These are phyloP conservation scores for Phycomyces blakesleeanus DNA, from an alignment of 192 early-diverging fungal genomes.

Conservation along the genomic window DNA sequence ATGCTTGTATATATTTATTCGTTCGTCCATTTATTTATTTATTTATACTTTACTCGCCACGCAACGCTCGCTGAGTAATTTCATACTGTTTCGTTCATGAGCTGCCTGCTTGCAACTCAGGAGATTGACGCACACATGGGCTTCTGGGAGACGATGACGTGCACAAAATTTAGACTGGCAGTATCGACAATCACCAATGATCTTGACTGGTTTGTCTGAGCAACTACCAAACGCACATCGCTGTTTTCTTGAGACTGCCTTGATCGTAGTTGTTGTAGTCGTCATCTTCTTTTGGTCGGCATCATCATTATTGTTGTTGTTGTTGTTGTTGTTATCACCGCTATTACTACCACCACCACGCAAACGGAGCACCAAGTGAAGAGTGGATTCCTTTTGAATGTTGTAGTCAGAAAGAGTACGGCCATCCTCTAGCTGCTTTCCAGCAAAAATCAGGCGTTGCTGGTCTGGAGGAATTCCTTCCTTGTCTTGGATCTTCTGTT, in stretches of 20 bases:
- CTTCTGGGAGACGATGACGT: conserved; percentile 70
- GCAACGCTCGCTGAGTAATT: conserved; percentile 62
- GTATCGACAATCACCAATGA: conserved; percentile 69
- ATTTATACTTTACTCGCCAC: conserved; percentile 63
- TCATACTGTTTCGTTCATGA: conserved; percentile 49
- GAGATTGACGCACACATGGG: conserved; percentile 65
- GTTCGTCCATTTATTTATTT: too few relatives aligned
- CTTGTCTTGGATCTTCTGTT: conserved; percentile 50
- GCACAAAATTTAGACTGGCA: conserved; percentile 57
- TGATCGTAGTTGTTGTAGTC: too few relatives aligned
- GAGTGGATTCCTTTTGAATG: conserved; percentile 77
- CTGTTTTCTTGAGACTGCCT: neutral
- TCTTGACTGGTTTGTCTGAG: conserved; percentile 54
- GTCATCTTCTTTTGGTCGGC: too few relatives aligned
- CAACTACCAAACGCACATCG: conserved; percentile 43
- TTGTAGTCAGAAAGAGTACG: conserved; percentile 69
- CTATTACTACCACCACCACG: conserved; percentile 56
- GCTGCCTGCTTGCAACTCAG: conserved; percentile 55
- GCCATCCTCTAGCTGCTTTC: conserved; percentile 78
- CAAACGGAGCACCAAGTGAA: conserved; percentile 69
- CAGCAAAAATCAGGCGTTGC: conserved; percentile 75
- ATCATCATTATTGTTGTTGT: too few relatives aligned
- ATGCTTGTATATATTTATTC: too few relatives aligned
- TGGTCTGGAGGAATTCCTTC: conserved; percentile 84
- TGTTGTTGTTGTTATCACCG: neutral